Evolutionary conservation across 305 asterid genomes (phyloP), one percentile per base, ranked within the genome.

Genomic region (Withania somnifera): DNA sequence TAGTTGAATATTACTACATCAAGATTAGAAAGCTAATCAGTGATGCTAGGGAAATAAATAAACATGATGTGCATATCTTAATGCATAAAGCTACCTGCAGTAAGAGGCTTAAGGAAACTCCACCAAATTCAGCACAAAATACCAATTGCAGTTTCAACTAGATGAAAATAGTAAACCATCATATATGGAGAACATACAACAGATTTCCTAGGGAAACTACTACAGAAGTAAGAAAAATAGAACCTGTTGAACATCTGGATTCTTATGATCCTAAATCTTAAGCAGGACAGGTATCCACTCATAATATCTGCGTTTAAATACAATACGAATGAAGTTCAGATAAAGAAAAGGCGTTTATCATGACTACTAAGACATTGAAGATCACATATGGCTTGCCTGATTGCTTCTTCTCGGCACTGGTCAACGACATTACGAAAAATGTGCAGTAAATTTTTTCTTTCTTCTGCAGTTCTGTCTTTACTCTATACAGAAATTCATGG

Each of bases 111-210:
- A 14, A 73, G 57, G 58, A 47, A 14, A 11, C 40, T 24, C 60
- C 60, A 9, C 79, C 79, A 6, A 45, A 73, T 52, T 73, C 79
- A 47, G 79, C 79, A 73, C 79, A 73, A 24, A n/a, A 73, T 73
- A 11, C 57, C 60, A 22, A 73, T 50, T 24, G 60, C 79, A 13
- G 36, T 42, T 28, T 7, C 22, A 1, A 52, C 79, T 5, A 71
- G 5, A 57, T 71, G 79, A 45, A 5, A 73, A 5, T 45, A 4
- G 6, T 5, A 61, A 19, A 61, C 28, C 19, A 10, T 61, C 42
- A 28, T 1, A 28, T 61, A 28, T 61, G 69, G 32, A 28, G 17
- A 7, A 14, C 28, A 61, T 61, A 28, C 10, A 20, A 1, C 19
- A 26, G 69, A 61, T 13, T 28, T 28, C 2, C 2, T 24, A 42